Evolutionary conservation across 805 yeast species (phyloP), one percentile per base, ranked within the genome.

Genomic region (Starmerella roubikii): DNA sequence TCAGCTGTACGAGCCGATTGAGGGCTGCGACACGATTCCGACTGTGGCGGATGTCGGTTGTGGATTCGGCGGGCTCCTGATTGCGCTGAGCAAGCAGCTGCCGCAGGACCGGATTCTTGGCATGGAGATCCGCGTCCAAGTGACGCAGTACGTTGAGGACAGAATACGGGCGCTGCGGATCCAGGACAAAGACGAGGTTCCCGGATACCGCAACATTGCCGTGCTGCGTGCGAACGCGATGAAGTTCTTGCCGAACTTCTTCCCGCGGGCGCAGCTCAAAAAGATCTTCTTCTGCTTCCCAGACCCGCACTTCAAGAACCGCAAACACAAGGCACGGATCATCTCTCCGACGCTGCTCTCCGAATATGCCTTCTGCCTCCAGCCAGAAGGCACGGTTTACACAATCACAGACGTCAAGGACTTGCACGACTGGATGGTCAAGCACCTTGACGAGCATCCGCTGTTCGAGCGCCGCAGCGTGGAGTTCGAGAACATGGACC

Each of bases 251-350:
- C 97, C 98, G 18, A 91, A 91, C 58, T 91, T 91, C 59, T 91
- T 91, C 63, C 65, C 68, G 41, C 78, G 78, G 58, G 75, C 76
- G 6, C 96, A 85, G 57, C 64, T 86, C 37, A 73, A 78, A 25
- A 91, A 88, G 66, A 82, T 91, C 72, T 91, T 91, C 64, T 91
- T 91, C 65, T 91, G 98, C 59, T 91, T 91, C 71, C 98, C 98
- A n/a, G 98, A 91, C 60, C 98, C 98, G 7, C 98, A 91, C 60
- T 91, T 91, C 68, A 91, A 91, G 58, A 93, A 84, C 60, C 71
- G 97, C 55, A 91, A 91, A 57, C 98, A 91, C 62, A 91, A 91
- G 68, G 96, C 96, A 6, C 71, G 98, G 65, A 91, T 91, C 54
- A 73, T 91, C 48, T 86, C 98, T 39, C 78, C 76, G 48, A 88